Evolutionary conservation across 1,284 basidiomycete genomes (phyloP), one percentile per base, ranked within the genome.

Genomic region (Wolfiporia cocos): DNA sequence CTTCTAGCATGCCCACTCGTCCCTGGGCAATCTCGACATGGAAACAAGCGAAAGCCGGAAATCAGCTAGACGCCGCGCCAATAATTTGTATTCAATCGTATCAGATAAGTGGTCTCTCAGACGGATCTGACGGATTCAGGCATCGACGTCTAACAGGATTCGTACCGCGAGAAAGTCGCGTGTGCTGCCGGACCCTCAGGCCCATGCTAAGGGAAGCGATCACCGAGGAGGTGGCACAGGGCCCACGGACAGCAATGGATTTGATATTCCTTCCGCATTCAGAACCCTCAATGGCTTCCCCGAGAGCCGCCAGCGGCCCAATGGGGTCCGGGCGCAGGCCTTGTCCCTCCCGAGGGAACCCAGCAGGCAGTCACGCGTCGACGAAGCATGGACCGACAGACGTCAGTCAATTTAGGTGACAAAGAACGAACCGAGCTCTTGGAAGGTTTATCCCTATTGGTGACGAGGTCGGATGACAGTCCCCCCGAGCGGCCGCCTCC

Each of bases 381-480:
- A 20, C 6, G 34, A 35, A 9, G 20, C 20, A 9, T 11, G 34
- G 34, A 9, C 18, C 11, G 20, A 35, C 10, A 35, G 5, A 19
- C 11, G 9, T 35, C 34, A 35, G 9, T 10, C 34, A n/a, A n/a
- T n/a, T 10, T 5, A 5, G 34, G 15, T 19, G 34, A 22, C 15
- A 35, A 35, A 35, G 34, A 21, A 21, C 11, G 17, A 10, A 18
- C 9, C 34, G 17, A 35, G 17, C 9, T n/a, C 18, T 10, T 35
- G 34, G 34, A 35, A 21, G 20, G 34, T 35, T 35, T 17, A 33
- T 33, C 5, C 9, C 34, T 21, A 35, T 35, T 19, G 34, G 10
- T 35, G 34, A 35, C 34, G 34, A 21, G 34, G 34, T 35, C 34
- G 5, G 20, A 35, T 35, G 34, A 35, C 34, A 35, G 34, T 9